Percentiles rank a stretch among this genome's conserved stretches.
Evolutionary conservation across 495 filamentous ascomycete species (phyloP).

Genomic region (Halenospora varia): DNA sequence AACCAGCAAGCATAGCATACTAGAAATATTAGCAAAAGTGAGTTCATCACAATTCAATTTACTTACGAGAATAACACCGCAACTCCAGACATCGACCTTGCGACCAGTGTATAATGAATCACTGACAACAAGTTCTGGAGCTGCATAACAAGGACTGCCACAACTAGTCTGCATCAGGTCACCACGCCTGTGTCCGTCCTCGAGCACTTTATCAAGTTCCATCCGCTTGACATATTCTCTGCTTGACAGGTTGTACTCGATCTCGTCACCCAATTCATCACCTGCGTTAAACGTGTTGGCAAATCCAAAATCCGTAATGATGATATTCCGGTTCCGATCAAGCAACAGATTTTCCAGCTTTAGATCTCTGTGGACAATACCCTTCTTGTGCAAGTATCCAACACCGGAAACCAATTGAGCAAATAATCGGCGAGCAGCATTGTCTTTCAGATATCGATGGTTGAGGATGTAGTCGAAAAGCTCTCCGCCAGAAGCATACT

Average conservation of each 20-base stretch:
- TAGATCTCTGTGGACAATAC: slow-evolving; percentile 95
- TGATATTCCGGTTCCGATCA: slow-evolving; percentile 96
- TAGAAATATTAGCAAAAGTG: slow-evolving; percentile 35
- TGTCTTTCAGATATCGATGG: slow-evolving; percentile 93
- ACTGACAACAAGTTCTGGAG: slow-evolving; percentile 94
- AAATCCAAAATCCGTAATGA: slow-evolving; percentile 99
- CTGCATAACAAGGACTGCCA: slow-evolving; percentile 91
- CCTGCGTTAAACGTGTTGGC: slow-evolving; percentile 92
- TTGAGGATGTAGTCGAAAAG: slow-evolving; percentile 98
- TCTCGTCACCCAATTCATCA: slow-evolving; percentile 85
- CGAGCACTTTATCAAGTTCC: slow-evolving; percentile 61
- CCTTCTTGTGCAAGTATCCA: slow-evolving; percentile 97
- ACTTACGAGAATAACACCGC: slow-evolving; percentile 95
- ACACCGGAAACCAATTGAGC: slow-evolving; percentile 96
- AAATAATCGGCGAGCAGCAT: slow-evolving; percentile 84
- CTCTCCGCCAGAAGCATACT: slow-evolving; percentile 96
- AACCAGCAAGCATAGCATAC: slow-evolving; percentile 99
- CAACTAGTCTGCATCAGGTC: slow-evolving; percentile 81
- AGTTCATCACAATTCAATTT: not conserved
- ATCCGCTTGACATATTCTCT: slow-evolving; percentile 78
- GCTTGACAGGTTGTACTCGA: slow-evolving; percentile 82
- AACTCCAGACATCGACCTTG: slow-evolving; percentile 99
- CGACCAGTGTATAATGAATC: slow-evolving; percentile 95
- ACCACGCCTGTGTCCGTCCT: slow-evolving; percentile 57
- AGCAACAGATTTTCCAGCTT: slow-evolving; percentile 96